phyloP scores from a whole-genome alignment of 768 basidiomycete species.

The Serendipita vermifera region DNA sequence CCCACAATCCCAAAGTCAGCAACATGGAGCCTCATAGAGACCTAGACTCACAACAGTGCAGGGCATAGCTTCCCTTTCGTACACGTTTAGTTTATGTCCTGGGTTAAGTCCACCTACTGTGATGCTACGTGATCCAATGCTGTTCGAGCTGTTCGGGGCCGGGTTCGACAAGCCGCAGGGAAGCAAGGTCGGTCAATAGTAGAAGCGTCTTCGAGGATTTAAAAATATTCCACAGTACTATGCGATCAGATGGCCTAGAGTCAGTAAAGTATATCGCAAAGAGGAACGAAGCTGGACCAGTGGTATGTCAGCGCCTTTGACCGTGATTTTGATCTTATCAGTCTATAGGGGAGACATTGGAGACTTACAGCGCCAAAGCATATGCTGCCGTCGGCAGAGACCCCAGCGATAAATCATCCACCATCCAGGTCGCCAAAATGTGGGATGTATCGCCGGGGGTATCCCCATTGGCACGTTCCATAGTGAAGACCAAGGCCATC shows the following conservation, averaged over 20 bases:
- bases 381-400: conserved; percentile 43
- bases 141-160: conserved; percentile 66
- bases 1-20: too few species aligned
- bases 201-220: not conserved
- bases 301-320: conserved; percentile 18
- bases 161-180: conserved; percentile 62
- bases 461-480: conserved; percentile 22
- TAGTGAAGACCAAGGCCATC: conserved; percentile 28
- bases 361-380: conserved; percentile 43
- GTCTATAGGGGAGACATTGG: conserved; percentile 29
- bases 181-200: conserved; percentile 35
- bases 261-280: conserved; percentile 52
- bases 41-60: conserved; percentile 17
- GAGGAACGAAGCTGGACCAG: conserved; percentile 56
- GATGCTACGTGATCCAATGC: conserved; percentile 47
- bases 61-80: conserved; percentile 30
- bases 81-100: conserved; percentile 38
- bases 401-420: conserved; percentile 34
- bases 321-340: not conserved
- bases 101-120: conserved; percentile 40
- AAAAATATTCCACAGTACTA: conserved; percentile 41
- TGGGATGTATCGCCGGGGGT: conserved; percentile 30
- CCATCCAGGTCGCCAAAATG: conserved; percentile 32
- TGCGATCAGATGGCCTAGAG: conserved; percentile 70
- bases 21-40: too few species aligned